Percentiles rank a stretch among this genome's conserved stretches.
Conservation (phyloP, 2,329 filamentous ascomycete genomes). For the Phyllosticta citribraziliensis region DNA sequence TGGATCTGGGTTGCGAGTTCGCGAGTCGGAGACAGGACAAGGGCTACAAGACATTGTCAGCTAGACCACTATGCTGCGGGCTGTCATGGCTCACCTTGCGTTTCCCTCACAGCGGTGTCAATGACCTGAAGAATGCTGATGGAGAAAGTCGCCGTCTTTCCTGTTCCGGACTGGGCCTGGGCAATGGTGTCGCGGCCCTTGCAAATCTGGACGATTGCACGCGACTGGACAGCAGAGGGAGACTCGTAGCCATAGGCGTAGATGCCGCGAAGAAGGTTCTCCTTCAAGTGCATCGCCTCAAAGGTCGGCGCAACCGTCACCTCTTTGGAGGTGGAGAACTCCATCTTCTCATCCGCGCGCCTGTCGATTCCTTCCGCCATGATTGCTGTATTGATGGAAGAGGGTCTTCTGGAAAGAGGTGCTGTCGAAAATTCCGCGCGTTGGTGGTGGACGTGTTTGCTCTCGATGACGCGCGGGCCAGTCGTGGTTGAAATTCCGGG, state of each 20-base stretch:
- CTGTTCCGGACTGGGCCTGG: slow-evolving; percentile 92
- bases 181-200: slow-evolving; percentile 98
- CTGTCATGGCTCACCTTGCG: slow-evolving; percentile 47
- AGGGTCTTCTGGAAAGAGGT: neutral
- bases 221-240: slow-evolving; percentile 92
- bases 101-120: slow-evolving; percentile 84
- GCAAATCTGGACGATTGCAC: slow-evolving; percentile 97
- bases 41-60: slow-evolving; percentile 41
- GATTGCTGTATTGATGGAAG: slow-evolving; percentile 25
- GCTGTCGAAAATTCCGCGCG: neutral
- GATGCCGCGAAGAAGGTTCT: slow-evolving; percentile 91
- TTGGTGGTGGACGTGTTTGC: slow-evolving; percentile 1
- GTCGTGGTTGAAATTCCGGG: slow-evolving; percentile 7
- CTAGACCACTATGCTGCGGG: neutral
- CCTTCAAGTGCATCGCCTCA: slow-evolving; percentile 78
- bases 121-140: slow-evolving; percentile 96
- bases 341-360: slow-evolving; percentile 91
- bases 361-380: slow-evolving; percentile 95
- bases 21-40: slow-evolving; percentile 90
- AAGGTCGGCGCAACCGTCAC: slow-evolving; percentile 82
- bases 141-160: slow-evolving; percentile 93
- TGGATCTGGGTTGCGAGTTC: slow-evolving; percentile 98
- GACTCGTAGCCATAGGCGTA: slow-evolving; percentile 99
- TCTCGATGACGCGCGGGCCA: neutral
- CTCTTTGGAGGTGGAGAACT: slow-evolving; percentile 97